phyloP scores from a whole-genome alignment of 805 yeast genomes.

The Saturnispora ahearnii region DNA sequence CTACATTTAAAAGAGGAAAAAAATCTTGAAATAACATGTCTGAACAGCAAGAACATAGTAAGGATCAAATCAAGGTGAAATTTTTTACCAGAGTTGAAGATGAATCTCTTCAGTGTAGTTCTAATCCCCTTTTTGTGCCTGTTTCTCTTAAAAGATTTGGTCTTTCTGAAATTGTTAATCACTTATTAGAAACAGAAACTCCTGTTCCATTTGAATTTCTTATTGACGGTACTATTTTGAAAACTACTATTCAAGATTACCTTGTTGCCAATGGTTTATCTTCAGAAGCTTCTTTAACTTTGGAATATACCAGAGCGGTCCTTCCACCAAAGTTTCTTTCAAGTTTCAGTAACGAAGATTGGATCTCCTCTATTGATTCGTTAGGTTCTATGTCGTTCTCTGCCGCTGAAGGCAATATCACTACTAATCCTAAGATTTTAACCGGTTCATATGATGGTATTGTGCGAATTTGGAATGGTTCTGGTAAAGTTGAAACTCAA shows the following conservation, averaged over 20 bases:
- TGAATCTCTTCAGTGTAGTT: conserved; percentile 58
- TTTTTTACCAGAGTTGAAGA: conserved; percentile 83
- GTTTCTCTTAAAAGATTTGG: conserved; percentile 81
- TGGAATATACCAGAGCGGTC: conserved; percentile 88
- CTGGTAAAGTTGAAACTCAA: conserved; percentile 74
- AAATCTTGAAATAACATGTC: conserved; percentile 9
- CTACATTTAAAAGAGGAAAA: not conserved
- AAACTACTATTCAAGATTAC: conserved; percentile 74
- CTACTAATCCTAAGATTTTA: conserved; percentile 49
- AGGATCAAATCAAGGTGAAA: conserved; percentile 60
- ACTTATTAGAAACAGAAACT: conserved; percentile 52
- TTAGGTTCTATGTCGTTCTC: conserved; percentile 26
- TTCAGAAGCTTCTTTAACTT: conserved; percentile 63
- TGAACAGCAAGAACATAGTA: conserved; percentile 6
- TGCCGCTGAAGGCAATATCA: conserved; percentile 21
- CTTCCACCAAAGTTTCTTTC: conserved; percentile 91
- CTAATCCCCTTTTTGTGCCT: conserved; percentile 83
- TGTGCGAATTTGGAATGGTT: conserved; percentile 77
- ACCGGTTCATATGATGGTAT: conserved; percentile 89
- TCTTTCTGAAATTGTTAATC: conserved; percentile 90
- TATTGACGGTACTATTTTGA: conserved; percentile 73
- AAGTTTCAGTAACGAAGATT: conserved; percentile 85
- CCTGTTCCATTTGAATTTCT: conserved; percentile 90
- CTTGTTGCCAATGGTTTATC: conserved; percentile 69
- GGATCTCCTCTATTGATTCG: conserved; percentile 76